Base-by-base conservation (phyloP, 495 filamentous ascomycete genomes). In the Aspergillus campestris region DNA sequence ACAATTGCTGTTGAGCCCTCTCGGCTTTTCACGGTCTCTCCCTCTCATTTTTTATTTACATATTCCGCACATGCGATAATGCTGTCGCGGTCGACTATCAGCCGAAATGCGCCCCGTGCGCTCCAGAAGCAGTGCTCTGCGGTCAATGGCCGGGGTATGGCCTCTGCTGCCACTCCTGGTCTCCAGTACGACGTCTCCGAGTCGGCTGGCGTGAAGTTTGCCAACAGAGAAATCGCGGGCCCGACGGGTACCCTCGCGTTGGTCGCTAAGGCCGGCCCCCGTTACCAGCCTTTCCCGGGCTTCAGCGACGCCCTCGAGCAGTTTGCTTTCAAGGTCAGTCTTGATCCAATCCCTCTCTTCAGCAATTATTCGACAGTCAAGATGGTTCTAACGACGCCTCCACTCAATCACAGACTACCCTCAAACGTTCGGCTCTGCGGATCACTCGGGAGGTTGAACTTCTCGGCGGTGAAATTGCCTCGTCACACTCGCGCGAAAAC, bases 381-480 rank as follows among this genome's bases (percentile, higher is more conserved):
- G 12, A 30, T 8, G 7, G 1, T 3, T 45, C 45, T 53, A 42
- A 57, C 33, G n/a, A 37, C 31, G 9, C 13, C n/a, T 38, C 38
- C 13, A 15, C 28, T 51, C 48, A 52, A 52, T 64, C 51, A 40
- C 53, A 98, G 94, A 84, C 80, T 66, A 97, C 92, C 56, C 59
- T 80, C 38, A 85, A 82, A 63, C 86, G 92, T 59, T 86, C 88
- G 47, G 86, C 87, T 37, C 67, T 97, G 52, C 86, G 94, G 64
- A 92, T 99, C 65, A 82, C 80, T 63, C 84, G 92, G 73, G 92
- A 99, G 75, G 74, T 83, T 53, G 92, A 99, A 72, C 82, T 99
- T 52, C 78, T 97, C 51, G 92, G 92, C 52, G 86, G 86, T 55
- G 79, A 88, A 74, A 78, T 95, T 66, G 74, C 70, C 54, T 72